Evolutionary conservation across 2,329 filamentous ascomycete genomes (phyloP), one percentile per base, ranked within the genome.

Genomic region (Thelonectria rubi): DNA sequence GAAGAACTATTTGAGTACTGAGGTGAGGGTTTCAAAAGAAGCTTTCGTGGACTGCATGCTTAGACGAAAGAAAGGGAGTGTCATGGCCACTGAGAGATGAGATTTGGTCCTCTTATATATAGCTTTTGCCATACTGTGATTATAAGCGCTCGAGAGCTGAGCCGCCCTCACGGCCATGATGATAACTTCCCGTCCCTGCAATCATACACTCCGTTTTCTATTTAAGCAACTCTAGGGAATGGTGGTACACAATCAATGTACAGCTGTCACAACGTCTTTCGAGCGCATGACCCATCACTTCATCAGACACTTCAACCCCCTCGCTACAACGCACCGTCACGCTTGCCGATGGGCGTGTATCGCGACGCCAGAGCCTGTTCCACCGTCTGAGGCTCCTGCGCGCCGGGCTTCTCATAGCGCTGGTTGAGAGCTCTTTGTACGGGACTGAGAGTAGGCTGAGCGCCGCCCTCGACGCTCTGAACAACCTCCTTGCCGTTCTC

Each of bases 311-410:
- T 58, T 69, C 72, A 78, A 60, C 78, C 32, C 12, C 80, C 79
- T 68, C 81, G 73, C 61, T 84, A 72, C 57, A 77, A 73, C 26
- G 79, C 77, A 60, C 81, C 79, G 63, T 84, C 79, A 68, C 78
- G 77, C 71, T 80, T 67, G 43, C 80, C 78, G 61, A 84, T 73
- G 1, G 81, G 81, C 66, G 73, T 79, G 69, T 88, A 88, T 68
- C 86, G 78, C 72, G 87, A 84, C 50, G 77, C 79, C 54, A 89
- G 74, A 43, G 81, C 78, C 71, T 87, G 82, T 63, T 84, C 79
- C 18, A 84, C 82, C 47, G 78, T 83, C 76, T 82, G 82, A 62
- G 80, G 77, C 65, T 80, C 71, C 55, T 72, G 72, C 14, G 73
- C 71, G 7, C 74, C 73, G 43, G 76, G 69, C 65, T 78, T 80